Conservation (phyloP, 2,329 filamentous ascomycete species). For the Fusarium sp. region DNA sequence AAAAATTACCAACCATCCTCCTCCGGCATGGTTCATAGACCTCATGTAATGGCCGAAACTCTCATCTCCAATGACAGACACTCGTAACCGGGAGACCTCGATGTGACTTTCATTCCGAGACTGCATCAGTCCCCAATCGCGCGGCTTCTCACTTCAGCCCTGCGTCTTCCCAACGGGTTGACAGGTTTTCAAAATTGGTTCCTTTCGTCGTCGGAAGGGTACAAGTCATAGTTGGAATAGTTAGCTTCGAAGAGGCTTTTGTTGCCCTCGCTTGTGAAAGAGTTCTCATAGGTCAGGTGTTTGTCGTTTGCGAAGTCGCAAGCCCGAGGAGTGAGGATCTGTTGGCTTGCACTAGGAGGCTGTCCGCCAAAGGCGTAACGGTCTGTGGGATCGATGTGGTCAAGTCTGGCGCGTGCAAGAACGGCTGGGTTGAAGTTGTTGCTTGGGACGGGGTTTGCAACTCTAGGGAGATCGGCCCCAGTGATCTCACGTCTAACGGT, state of each 20-base stretch:
- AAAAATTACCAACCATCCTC: neutral
- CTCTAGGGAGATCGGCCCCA: neutral
- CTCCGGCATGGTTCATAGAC: neutral
- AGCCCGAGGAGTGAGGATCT: neutral
- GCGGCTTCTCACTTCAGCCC: conserved; percentile 19
- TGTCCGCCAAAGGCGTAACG: neutral
- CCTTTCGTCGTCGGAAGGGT: neutral
- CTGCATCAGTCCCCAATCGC: neutral
- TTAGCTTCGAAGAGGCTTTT: neutral
- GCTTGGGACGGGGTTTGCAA: neutral
- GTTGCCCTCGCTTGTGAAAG: neutral
- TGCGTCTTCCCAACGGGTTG: neutral
- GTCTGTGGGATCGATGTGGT: neutral
- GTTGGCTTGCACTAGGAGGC: neutral
- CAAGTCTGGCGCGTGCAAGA: neutral
- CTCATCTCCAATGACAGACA: neutral
- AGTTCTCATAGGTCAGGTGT: neutral
- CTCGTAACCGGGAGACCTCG: neutral
- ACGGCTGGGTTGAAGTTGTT: neutral
- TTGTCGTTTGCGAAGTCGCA: neutral
- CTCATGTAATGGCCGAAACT: neutral
- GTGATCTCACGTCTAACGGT: neutral
- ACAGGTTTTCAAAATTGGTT: neutral
- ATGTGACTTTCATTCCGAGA: neutral
- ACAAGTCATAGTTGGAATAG: neutral